Evolutionary conservation across 139 green algal species (phyloP).

Genomic region (Haematococcus sp.): DNA sequence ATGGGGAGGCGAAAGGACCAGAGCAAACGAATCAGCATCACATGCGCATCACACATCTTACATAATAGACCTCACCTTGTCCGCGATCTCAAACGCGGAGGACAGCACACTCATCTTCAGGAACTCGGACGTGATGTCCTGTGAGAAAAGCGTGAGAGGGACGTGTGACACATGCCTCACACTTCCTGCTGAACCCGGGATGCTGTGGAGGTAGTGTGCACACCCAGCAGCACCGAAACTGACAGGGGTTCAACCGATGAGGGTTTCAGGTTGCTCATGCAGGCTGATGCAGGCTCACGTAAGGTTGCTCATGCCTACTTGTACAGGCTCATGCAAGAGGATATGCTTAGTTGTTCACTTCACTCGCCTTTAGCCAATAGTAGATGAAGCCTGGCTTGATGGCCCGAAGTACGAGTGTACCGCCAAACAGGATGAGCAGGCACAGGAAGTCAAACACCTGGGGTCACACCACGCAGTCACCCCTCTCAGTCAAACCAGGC

Average conservation of each 20-base stretch:
- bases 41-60: too few relatives aligned
- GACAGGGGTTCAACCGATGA: too few relatives aligned
- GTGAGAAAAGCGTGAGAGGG: not conserved
- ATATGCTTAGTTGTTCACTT: too few relatives aligned
- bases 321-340: too few relatives aligned
- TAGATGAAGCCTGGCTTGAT: slow-evolving; percentile 81
- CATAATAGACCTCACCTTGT: slow-evolving; percentile 62
- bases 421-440: slow-evolving; percentile 54
- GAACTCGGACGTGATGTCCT: slow-evolving; percentile 70
- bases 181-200: not conserved
- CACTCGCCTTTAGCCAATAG: slow-evolving; percentile 74
- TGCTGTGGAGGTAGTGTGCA: not conserved
- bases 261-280: too few relatives aligned
- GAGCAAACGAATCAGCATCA: too few relatives aligned
- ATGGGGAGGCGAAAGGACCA: too few relatives aligned
- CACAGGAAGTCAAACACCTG: slow-evolving; percentile 82
- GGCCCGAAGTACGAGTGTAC: slow-evolving; percentile 53
- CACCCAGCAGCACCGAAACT: slow-evolving; percentile 20
- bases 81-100: slow-evolving; percentile 79
- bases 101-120: slow-evolving; percentile 87
- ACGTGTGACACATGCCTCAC: not conserved
- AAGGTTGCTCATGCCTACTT: too few relatives aligned
- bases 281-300: too few relatives aligned
- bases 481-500: not conserved
- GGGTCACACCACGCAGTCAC: not conserved